Evolutionary conservation across 2,329 filamentous ascomycete species (phyloP).

Genomic region (Penicillium frequentans): DNA sequence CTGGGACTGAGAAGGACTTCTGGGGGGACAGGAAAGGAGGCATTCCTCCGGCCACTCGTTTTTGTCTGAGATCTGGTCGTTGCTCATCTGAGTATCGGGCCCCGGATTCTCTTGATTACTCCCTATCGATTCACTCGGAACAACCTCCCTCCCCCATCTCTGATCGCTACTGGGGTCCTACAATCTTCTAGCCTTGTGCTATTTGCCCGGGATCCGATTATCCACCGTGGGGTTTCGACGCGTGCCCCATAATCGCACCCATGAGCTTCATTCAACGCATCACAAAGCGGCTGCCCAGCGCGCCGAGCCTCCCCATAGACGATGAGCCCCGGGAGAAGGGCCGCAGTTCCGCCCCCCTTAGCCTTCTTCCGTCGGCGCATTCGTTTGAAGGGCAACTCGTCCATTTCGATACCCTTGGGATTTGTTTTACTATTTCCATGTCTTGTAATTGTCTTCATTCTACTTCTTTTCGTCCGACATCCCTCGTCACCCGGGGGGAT

Average conservation of each 20-base stretch:
- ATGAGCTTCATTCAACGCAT: conserved; percentile 58
- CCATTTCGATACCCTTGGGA: conserved; percentile 86
- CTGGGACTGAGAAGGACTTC: conserved; percentile 32
- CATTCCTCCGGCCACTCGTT: conserved; percentile 46
- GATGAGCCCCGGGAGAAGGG: conserved; percentile 48
- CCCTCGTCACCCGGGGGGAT: conserved; percentile 79
- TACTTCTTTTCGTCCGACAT: conserved; percentile 85
- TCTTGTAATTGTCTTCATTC: conserved; percentile 85
- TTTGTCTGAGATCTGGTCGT: conserved; percentile 17
- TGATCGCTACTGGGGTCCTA: conserved; percentile 12
- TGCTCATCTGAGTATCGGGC: not conserved
- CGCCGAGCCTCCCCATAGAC: conserved; percentile 48
- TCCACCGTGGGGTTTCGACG: conserved; percentile 21
- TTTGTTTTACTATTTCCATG: conserved; percentile 90
- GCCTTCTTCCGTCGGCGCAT: conserved; percentile 85
- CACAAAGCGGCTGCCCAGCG: conserved; percentile 52
- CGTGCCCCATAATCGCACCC: conserved; percentile 30
- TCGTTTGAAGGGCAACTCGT: conserved; percentile 86
- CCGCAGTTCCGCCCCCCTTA: conserved; percentile 53
- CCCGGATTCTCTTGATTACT: conserved; percentile 17
- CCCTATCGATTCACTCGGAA: not conserved
- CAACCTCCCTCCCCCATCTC: not conserved
- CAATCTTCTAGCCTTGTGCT: conserved; percentile 16
- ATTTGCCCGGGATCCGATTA: conserved; percentile 21
- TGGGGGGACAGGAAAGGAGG: conserved; percentile 39